Conservation (phyloP, 129 eudicot genomes). For the sunflower (Helianthus annuus) region DNA sequence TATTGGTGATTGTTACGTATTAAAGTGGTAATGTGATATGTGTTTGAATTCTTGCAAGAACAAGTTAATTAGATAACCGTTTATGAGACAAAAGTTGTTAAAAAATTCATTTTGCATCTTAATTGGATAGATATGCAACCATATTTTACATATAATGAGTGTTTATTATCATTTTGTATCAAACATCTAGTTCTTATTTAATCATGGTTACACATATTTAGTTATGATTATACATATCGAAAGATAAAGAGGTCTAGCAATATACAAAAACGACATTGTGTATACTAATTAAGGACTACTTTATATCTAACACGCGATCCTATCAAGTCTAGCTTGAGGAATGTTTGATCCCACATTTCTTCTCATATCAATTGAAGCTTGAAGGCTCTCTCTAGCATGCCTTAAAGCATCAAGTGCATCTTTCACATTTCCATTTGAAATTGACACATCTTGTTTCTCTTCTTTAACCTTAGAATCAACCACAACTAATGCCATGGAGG, state of each 20-base stretch:
- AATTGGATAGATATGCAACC: no score
- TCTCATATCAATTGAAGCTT: conserved; percentile 48
- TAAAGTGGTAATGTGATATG: no score
- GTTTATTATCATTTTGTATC: no score
- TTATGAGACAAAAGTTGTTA: no score
- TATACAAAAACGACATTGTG: neutral
- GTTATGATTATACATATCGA: neutral
- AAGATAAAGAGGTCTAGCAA: neutral
- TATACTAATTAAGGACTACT: neutral
- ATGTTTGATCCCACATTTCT: conserved; percentile 45
- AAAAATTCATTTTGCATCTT: no score
- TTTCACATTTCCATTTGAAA: conserved; percentile 48
- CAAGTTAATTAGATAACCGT: no score
- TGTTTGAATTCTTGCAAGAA: no score
- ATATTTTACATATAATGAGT: no score
- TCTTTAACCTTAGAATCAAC: conserved; percentile 38
- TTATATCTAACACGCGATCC: conserved; percentile 28
- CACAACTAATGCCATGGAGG: conserved; percentile 62
- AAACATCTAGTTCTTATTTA: neutral
- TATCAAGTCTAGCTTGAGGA: conserved; percentile 32
- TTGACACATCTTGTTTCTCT: conserved; percentile 33
- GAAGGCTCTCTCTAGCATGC: conserved; percentile 54
- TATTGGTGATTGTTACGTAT: no score
- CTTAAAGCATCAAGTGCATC: conserved; percentile 56
- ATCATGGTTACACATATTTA: neutral